Evolutionary conservation across 257 asterid genomes (phyloP), one percentile per base, ranked within the genome.

Genomic region (Jacaranda copaia): DNA sequence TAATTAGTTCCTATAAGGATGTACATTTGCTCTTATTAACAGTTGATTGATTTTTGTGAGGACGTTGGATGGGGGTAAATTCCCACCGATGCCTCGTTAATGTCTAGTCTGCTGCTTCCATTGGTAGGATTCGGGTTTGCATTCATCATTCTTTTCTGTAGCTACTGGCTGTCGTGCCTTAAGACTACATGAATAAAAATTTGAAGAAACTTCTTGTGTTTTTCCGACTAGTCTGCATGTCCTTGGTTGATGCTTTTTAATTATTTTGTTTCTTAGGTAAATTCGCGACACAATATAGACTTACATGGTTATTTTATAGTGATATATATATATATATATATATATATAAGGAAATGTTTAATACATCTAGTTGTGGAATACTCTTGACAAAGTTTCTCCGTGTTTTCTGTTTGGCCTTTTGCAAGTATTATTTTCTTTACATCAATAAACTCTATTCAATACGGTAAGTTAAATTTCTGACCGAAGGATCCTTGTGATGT

Each of bases 81-180:
- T 85, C 85, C 70, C 61, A 5, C 70, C 74, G 73, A 60, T 80
- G 60, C 45, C 85, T 72, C 86, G 62, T 77, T 68, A 69, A 77
- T 84, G 81, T 81, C 74, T 64, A 57, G 80, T 81, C 77, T 76
- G 87, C 86, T 89, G 92, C 90, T 84, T 85, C 88, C 80, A 62
- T 70, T 77, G 16, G 78, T 75, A 62, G 82, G 87, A 77, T 59
- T 75, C 32, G 32, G 32, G 32, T 25, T 25, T 2, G 32, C 32
- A 25, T 25, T 82, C 82, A 56, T 81, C 77, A 76, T 79, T 80
- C 77, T 87, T 88, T 79, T 75, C 87, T 84, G 87, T 79, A 56
- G 88, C 87, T 80, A 75, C 73, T 49, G 82, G 75, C 80, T 66
- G 36, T 77, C 68, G 77, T 39, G 55, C 87, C 81, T 32, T 68